Evolutionary conservation across 2,329 filamentous ascomycete genomes (phyloP), one percentile per base, ranked within the genome.

Genomic region (Xylaria multiplex): DNA sequence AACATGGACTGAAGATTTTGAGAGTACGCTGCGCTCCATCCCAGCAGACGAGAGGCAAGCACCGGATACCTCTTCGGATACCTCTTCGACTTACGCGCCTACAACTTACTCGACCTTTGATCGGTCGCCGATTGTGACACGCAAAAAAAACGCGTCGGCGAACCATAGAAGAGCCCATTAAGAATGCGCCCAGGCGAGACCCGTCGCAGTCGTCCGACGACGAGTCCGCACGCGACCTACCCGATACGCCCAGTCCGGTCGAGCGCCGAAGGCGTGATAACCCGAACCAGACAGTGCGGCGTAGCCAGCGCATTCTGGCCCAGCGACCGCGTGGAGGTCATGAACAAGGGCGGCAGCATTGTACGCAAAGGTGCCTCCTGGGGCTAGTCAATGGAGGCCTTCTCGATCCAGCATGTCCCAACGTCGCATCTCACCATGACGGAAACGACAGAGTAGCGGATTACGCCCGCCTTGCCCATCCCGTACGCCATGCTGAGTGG

Each of bases 1-100:
- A 13, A 71, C 35, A 19, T 76, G 69, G 71, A 32, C 45, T 2
- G 66, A 73, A 56, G 74, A 76, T 49, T 75, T 75, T 46, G 68
- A 75, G 40, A 70, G 40, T 11, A 74, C 62, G 5, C 64, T 71
- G 11, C 70, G 54, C 7, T 73, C 68, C 3, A 68, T 75, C 65
- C 71, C 68, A 24, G 62, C 57, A 11, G 52, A 57, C 24, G 64
- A 74, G 59, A 55, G 71, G 32, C 13, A 27, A 35, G 42, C 67
- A 43, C 67, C 67, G 13, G 40, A 56, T 1, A 62, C 59, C 57
- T 71, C 62, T 30, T 45, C 67, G 13, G 40, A 56, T 1, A 62
- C 59, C 57, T 71, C 62, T 30, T 45, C 64, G 4, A 57, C 37
- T 14, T 72, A 69, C n/a, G 24, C 50, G 35, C 72, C 67, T 6